Evolutionary conservation across 495 filamentous ascomycete genomes (phyloP).

Genomic region (Neurospora sp.): DNA sequence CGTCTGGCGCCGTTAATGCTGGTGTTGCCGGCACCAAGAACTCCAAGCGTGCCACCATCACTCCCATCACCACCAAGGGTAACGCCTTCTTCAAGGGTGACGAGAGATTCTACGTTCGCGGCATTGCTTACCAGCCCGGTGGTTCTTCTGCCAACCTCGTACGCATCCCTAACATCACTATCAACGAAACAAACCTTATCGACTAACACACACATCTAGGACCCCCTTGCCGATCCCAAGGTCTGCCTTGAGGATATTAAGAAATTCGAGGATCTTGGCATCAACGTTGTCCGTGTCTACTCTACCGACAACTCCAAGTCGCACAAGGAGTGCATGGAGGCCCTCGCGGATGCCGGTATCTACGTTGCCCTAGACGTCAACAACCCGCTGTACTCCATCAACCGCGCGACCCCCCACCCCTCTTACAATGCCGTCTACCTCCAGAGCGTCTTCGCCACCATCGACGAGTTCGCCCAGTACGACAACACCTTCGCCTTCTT

Average conservation of each 20-base stretch:
- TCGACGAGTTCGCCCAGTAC: conserved; percentile 84
- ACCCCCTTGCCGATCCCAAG: conserved; percentile 67
- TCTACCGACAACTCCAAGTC: conserved; percentile 80
- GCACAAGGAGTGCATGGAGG: conserved; percentile 79
- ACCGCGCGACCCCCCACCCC: conserved; percentile 41
- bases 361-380: conserved; percentile 81
- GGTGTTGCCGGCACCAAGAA: conserved; percentile 41
- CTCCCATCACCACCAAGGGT: conserved; percentile 32
- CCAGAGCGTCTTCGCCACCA: conserved; percentile 88
- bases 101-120: conserved; percentile 85
- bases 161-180: not conserved
- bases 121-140: conserved; percentile 93
- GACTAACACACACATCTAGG: conserved; percentile 27
- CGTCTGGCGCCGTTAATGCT: conserved; percentile 43
- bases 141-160: conserved; percentile 51
- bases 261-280: conserved; percentile 72
- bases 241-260: conserved; percentile 77
- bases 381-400: conserved; percentile 28
- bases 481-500: conserved; percentile 92
- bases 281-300: conserved; percentile 93
- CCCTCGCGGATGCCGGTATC: conserved; percentile 75
- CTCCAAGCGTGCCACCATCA: conserved; percentile 38
- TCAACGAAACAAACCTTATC: not conserved
- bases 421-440: conserved; percentile 93
- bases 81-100: conserved; percentile 78